Percentiles rank a stretch among this genome's conserved stretches.
Evolutionary conservation across 768 basidiomycete genomes (phyloP).

Genomic region (Boletus tomentosulus): DNA sequence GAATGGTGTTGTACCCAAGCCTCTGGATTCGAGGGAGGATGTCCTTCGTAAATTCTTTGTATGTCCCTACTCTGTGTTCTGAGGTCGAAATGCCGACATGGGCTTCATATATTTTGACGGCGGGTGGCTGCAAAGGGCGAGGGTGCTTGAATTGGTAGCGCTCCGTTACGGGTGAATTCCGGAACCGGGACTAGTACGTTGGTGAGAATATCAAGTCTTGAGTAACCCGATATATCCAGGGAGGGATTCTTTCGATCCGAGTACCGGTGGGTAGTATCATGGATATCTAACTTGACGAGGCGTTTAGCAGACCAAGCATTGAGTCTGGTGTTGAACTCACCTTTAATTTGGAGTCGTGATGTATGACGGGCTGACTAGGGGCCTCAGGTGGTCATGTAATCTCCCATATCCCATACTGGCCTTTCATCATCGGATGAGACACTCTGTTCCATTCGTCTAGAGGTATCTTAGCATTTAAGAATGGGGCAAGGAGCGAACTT

Average conservation of each 20-base stretch:
- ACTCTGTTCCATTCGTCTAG: conserved; percentile 84
- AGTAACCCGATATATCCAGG: conserved; percentile 94
- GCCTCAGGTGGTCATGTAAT: conserved; percentile 65
- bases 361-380: conserved; percentile 74
- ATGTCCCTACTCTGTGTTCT: conserved; percentile 85
- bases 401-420: conserved; percentile 88
- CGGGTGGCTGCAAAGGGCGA: conserved; percentile 60
- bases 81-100: conserved; percentile 95
- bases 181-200: conserved; percentile 94
- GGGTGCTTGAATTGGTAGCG: conserved; percentile 80
- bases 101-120: conserved; percentile 89
- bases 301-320: background rate
- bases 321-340: conserved; percentile 36
- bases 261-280: conserved; percentile 77
- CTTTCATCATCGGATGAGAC: conserved; percentile 81
- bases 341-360: conserved; percentile 95
- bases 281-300: conserved; percentile 61
- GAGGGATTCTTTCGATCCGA: conserved; percentile 87
- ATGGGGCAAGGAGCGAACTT: background rate
- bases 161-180: conserved; percentile 82
- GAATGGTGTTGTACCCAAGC: conserved; percentile 94
- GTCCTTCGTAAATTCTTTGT: conserved; percentile 90
- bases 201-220: conserved; percentile 89
- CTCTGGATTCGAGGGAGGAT: conserved; percentile 83
- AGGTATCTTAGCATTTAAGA: conserved; percentile 1